Evolutionary conservation across 345 rosid genomes (phyloP).

Genomic region (Syzygium aqueum): DNA sequence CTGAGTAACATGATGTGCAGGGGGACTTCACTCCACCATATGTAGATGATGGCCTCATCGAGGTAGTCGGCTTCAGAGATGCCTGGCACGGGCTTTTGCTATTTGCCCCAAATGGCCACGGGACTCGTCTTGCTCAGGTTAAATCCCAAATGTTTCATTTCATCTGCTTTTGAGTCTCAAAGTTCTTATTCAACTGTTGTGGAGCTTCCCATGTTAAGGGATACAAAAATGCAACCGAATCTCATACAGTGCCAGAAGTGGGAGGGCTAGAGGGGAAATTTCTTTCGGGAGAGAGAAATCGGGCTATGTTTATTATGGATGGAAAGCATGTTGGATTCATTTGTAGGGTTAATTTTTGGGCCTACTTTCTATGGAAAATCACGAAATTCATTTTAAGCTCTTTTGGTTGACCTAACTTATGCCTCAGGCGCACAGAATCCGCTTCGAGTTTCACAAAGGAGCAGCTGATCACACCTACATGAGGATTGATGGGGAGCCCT

Average conservation of each 20-base stretch:
- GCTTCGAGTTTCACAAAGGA: constrained; percentile 56
- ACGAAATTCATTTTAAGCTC: neutral
- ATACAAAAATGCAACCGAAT: neutral
- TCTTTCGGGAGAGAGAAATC: neutral
- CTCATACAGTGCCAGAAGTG: neutral
- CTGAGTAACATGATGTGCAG: constrained; percentile 8
- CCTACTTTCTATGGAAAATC: neutral
- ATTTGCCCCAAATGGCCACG: constrained; percentile 34
- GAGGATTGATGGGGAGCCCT: constrained; percentile 77
- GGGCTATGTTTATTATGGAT: neutral
- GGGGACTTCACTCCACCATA: constrained; percentile 30
- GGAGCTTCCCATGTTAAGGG: neutral
- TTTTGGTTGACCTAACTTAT: neutral
- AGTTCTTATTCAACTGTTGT: neutral
- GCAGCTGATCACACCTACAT: constrained; percentile 50
- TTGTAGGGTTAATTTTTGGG: neutral
- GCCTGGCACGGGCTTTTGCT: constrained; percentile 42
- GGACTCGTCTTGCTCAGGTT: constrained; percentile 50
- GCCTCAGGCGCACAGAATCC: constrained; percentile 38
- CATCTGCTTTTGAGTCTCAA: neutral
- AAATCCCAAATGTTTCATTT: neutral
- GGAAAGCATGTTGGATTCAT: neutral
- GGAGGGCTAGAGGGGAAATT: neutral
- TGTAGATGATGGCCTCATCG: constrained; percentile 36
- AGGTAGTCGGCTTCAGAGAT: constrained; percentile 42